phyloP scores from a whole-genome alignment of 768 basidiomycete species.

The Pleurotus giganteus region DNA sequence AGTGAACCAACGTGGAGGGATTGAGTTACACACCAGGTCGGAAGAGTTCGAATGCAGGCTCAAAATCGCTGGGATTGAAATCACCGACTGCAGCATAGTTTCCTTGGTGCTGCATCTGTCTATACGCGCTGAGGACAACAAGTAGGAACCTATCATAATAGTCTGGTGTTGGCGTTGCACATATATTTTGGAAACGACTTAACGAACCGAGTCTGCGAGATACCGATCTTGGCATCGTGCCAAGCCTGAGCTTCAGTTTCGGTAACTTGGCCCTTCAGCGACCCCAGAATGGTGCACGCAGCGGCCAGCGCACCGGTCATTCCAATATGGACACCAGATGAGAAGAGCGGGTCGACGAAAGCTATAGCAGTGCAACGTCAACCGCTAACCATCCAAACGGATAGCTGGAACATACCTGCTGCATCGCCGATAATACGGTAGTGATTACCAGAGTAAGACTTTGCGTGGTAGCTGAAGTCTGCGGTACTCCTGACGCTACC shows the following conservation, averaged over 20 bases:
- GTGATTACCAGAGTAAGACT: slow-evolving; percentile 29
- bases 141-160: slow-evolving; percentile 43
- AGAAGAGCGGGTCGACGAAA: slow-evolving; percentile 48
- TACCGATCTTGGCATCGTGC: slow-evolving; percentile 32
- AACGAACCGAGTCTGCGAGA: slow-evolving; percentile 30
- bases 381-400: too few relatives aligned
- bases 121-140: slow-evolving; percentile 50
- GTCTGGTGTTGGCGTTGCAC: neutral
- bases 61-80: slow-evolving; percentile 32
- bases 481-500: slow-evolving; percentile 24
- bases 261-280: slow-evolving; percentile 27
- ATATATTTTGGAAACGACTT: neutral
- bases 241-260: slow-evolving; percentile 30
- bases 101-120: slow-evolving; percentile 45
- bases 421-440: slow-evolving; percentile 41
- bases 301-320: slow-evolving; percentile 37
- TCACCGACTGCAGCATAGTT: slow-evolving; percentile 33
- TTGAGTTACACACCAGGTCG: slow-evolving; percentile 29
- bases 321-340: slow-evolving; percentile 42
- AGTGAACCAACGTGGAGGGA: too few relatives aligned
- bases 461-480: slow-evolving; percentile 37
- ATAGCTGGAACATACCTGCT: slow-evolving; percentile 26
- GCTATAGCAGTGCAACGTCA: slow-evolving; percentile 21
- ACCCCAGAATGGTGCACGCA: slow-evolving; percentile 34
- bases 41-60: slow-evolving; percentile 35